A percentile compares a stretch with the other conserved stretches of the same genome.
phyloP scores from a whole-genome alignment of 1,284 basidiomycete genomes.

The Trametes sp. region DNA sequence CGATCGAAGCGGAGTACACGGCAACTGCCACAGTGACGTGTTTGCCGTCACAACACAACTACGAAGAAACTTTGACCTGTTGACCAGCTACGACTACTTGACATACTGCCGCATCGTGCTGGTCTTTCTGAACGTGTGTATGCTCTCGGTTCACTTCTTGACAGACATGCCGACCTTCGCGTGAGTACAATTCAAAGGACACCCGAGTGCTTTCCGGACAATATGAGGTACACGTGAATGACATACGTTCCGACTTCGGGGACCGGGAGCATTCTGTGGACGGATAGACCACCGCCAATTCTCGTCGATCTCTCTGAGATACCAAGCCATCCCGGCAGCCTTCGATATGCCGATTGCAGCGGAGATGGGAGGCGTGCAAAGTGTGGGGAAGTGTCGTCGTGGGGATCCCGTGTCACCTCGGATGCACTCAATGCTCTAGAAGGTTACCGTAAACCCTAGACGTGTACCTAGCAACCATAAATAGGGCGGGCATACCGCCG shows the following conservation, averaged over 20 bases:
- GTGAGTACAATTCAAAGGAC: too few species aligned
- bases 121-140: too few species aligned
- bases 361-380: not conserved
- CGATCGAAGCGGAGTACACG: conserved; percentile 12
- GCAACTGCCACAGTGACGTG: not conserved
- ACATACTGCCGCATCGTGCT: too few species aligned
- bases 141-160: too few species aligned
- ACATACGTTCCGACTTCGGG: too few species aligned
- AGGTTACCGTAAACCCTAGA: conserved; percentile 9
- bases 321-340: not conserved
- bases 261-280: not conserved
- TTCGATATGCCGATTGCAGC: not conserved
- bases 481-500: not conserved
- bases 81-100: too few species aligned
- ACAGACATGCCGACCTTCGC: too few species aligned
- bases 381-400: conserved; percentile 3
- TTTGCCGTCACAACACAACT: too few species aligned
- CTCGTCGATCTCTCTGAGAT: not conserved
- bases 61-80: too few species aligned
- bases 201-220: too few species aligned
- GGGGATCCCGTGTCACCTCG: not conserved
- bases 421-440: conserved; percentile 10
- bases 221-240: too few species aligned
- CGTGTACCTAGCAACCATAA: not conserved
- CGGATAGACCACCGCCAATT: not conserved